These are phyloP conservation scores for Aspergillus sp. DNA, from an alignment of 2,329 filamentous ascomycete genomes.

Conservation along the genomic window DNA sequence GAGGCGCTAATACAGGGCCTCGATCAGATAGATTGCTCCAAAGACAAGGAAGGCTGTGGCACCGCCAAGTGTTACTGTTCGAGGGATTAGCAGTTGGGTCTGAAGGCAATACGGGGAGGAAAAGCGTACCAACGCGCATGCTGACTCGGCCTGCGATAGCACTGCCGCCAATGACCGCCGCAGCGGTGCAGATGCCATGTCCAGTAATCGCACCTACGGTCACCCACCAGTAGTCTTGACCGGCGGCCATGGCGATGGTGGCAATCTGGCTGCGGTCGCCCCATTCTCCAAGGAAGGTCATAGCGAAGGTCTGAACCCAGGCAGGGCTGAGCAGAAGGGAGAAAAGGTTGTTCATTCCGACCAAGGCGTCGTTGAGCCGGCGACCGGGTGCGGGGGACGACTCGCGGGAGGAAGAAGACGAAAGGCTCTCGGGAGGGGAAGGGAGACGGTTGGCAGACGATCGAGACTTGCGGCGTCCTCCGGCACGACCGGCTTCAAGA, in stretches of 20 bases:
- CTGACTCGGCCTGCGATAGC: slow-evolving; percentile 93
- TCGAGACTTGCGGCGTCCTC: slow-evolving; percentile 62
- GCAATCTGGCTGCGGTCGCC: slow-evolving; percentile 97
- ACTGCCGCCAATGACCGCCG: slow-evolving; percentile 86
- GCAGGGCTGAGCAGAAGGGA: slow-evolving; percentile 88
- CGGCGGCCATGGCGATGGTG: slow-evolving; percentile 97
- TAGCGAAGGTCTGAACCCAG: slow-evolving; percentile 98
- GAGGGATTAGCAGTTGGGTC: slow-evolving; percentile 23
- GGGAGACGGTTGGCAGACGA: slow-evolving; percentile 70
- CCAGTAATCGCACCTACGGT: slow-evolving; percentile 83
- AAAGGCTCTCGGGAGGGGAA: slow-evolving; percentile 77
- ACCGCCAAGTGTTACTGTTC: slow-evolving; percentile 82
- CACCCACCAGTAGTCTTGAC: slow-evolving; percentile 99
- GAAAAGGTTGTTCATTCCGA: slow-evolving; percentile 80
- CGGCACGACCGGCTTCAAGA: slow-evolving; percentile 74
- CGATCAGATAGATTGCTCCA: slow-evolving; percentile 85
- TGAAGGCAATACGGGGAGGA: slow-evolving; percentile 1
- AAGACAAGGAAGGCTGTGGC: slow-evolving; percentile 88
- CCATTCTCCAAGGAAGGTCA: slow-evolving; percentile 99
- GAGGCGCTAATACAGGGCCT: slow-evolving; percentile 62
- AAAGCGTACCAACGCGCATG: slow-evolving; percentile 84
- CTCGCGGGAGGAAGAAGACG: slow-evolving; percentile 68
- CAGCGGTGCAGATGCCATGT: slow-evolving; percentile 85
- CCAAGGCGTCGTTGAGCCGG: slow-evolving; percentile 46
- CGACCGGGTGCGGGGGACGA: slow-evolving; percentile 51